Conservation (phyloP, 2,329 filamentous ascomycete genomes). For the Trichophyton mentagrophytes region DNA sequence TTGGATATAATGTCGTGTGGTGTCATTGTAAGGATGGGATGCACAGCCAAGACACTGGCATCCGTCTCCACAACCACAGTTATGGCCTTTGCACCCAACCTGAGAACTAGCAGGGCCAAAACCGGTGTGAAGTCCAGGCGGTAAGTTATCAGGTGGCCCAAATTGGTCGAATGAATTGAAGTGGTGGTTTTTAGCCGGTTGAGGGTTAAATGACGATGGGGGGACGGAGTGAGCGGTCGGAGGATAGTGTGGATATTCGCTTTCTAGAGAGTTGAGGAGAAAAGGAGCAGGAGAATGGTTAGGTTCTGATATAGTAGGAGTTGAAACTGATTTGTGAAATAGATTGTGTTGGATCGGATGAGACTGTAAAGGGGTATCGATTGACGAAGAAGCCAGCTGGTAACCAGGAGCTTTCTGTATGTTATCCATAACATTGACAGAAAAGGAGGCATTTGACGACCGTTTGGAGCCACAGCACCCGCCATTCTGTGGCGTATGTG, state of each 20-base stretch:
- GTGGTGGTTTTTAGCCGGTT: not conserved
- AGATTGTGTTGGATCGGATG: not conserved
- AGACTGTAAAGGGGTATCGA: not conserved
- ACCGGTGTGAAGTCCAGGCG: not conserved
- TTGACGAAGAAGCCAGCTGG: not conserved
- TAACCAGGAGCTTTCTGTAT: not conserved
- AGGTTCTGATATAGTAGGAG: not conserved
- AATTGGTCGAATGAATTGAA: not conserved
- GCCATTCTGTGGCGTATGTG: not conserved
- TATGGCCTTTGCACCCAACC: conserved; percentile 16
- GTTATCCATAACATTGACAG: not conserved
- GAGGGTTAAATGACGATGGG: not conserved
- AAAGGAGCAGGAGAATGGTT: not conserved
- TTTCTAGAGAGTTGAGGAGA: not conserved
- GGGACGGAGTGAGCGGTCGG: not conserved
- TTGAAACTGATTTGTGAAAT: not conserved
- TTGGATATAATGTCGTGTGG: conserved; percentile 34
- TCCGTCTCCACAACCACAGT: conserved; percentile 33
- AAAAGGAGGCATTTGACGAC: not conserved
- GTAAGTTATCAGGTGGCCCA: not conserved
- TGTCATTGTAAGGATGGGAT: conserved; percentile 35
- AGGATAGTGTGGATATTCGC: not conserved
- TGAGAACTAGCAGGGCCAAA: not conserved
- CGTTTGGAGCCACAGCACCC: conserved; percentile 2
- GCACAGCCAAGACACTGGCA: conserved; percentile 37